These are phyloP conservation scores for Elongisporangium undulatum DNA, from an alignment of 352 stramenopile species.

Conservation along the genomic window DNA sequence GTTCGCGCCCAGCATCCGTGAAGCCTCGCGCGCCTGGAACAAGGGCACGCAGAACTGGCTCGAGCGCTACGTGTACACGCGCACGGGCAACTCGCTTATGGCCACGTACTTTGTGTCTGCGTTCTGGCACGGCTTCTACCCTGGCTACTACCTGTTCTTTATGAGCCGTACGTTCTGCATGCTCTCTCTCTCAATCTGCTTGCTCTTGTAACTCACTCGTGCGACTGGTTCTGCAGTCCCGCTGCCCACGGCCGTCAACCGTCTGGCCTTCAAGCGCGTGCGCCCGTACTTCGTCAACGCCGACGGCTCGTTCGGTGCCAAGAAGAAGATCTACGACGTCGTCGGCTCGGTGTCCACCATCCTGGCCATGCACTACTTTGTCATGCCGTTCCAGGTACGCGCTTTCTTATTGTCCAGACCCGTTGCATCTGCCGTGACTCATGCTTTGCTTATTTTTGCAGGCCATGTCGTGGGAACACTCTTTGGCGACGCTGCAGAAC, in stretches of 20 bases:
- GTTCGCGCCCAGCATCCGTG: constrained; percentile 89
- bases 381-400: constrained; percentile 63
- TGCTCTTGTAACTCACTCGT: constrained; percentile 1
- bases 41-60: constrained; percentile 96
- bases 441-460: constrained; percentile 8
- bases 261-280: constrained; percentile 55
- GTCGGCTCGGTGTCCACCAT: constrained; percentile 39
- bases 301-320: constrained; percentile 37
- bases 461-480: constrained; percentile 68
- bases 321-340: constrained; percentile 67
- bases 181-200: background rate
- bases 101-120: constrained; percentile 92
- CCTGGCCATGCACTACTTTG: constrained; percentile 63
- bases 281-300: constrained; percentile 61
- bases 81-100: constrained; percentile 87
- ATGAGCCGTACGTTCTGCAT: constrained; percentile 43
- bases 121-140: constrained; percentile 98
- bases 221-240: constrained; percentile 27
- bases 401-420: background rate
- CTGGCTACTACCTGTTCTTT: constrained; percentile 97
- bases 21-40: constrained; percentile 92
- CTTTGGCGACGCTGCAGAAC: constrained; percentile 55
- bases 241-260: constrained; percentile 63
- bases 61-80: constrained; percentile 93
- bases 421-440: background rate